phyloP scores from a whole-genome alignment of 768 basidiomycete genomes.

The Macrolepiota fuliginosa region DNA sequence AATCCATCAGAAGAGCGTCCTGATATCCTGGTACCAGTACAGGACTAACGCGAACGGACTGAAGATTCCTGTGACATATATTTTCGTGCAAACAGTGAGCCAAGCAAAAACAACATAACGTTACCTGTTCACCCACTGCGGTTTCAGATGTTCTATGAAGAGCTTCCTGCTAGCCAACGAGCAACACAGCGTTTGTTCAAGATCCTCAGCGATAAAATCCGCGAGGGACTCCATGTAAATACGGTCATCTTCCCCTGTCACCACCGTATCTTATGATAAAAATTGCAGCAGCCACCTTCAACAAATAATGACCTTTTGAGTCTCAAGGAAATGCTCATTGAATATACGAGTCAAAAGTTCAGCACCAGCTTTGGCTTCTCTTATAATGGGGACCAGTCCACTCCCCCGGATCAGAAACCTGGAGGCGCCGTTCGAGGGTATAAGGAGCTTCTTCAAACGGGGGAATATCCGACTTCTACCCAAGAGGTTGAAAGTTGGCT shows the following conservation, averaged over 20 bases:
- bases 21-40: background rate
- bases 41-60: no score
- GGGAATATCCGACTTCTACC: background rate
- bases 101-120: no score
- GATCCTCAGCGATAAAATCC: background rate
- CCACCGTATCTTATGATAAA: no score
- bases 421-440: background rate
- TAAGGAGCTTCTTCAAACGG: background rate
- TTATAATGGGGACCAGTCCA: background rate
- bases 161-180: background rate
- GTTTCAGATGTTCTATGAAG: background rate
- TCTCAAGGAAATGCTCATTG: background rate
- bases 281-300: background rate
- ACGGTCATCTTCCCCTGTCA: background rate
- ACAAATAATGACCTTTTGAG: background rate
- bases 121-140: no score
- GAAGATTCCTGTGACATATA: no score
- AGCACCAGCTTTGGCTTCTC: background rate
- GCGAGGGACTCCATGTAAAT: background rate
- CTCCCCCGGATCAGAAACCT: background rate
- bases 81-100: no score
- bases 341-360: background rate
- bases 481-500: background rate
- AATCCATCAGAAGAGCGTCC: background rate
- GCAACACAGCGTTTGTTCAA: background rate